A percentile compares a stretch with the other conserved stretches of the same genome.
phyloP scores from a whole-genome alignment of 768 basidiomycete genomes.

The Hemileccinum rubropunctum region DNA sequence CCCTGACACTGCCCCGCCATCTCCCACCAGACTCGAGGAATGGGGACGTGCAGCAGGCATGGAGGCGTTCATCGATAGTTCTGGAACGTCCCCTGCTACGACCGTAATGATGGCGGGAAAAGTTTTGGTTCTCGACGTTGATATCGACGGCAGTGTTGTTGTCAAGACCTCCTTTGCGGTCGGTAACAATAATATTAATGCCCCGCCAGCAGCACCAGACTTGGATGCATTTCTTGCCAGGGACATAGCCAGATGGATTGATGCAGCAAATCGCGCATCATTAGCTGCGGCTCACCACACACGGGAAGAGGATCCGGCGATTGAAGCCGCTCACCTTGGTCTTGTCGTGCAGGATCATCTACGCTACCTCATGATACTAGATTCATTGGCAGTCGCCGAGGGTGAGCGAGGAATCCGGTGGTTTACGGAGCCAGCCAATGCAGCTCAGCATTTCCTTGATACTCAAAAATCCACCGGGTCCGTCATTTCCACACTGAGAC shows the following conservation, averaged over 20 bases:
- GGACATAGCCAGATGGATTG: constrained; percentile 54
- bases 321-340: constrained; percentile 51
- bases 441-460: constrained; percentile 18
- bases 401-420: constrained; percentile 67
- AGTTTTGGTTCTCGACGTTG: constrained; percentile 76
- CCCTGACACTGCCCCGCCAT: constrained; percentile 28
- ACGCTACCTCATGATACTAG: constrained; percentile 69
- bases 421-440: constrained; percentile 53
- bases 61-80: constrained; percentile 70
- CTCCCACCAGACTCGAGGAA: constrained; percentile 43
- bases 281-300: constrained; percentile 16
- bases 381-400: constrained; percentile 54
- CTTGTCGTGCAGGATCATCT: constrained; percentile 52
- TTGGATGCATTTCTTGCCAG: constrained; percentile 63
- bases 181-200: constrained; percentile 42
- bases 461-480: constrained; percentile 18
- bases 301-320: constrained; percentile 46
- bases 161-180: constrained; percentile 77
- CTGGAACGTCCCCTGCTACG: constrained; percentile 38
- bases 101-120: constrained; percentile 72
- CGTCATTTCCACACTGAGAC: constrained; percentile 3
- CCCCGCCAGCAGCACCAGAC: constrained; percentile 39
- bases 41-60: constrained; percentile 68
- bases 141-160: constrained; percentile 47
- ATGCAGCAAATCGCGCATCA: constrained; percentile 38